Evolutionary conservation across 768 basidiomycete species (phyloP), one percentile per base, ranked within the genome.

Genomic region (Trametes elegans): DNA sequence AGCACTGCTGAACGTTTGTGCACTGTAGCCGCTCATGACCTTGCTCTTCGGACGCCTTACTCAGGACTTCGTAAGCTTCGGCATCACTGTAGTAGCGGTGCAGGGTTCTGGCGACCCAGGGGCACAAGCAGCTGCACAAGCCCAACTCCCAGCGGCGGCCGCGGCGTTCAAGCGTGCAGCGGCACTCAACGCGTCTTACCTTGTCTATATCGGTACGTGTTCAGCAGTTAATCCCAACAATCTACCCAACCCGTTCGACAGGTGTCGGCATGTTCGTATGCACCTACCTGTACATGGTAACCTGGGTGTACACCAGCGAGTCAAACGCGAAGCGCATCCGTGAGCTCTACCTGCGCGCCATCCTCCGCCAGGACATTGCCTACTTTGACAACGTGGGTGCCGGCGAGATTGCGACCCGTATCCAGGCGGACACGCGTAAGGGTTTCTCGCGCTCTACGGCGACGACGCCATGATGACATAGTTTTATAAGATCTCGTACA

Each of bases 321-420:
- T 68, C 85, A 32, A 89, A 86, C 58, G 83, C 93, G 0, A 90
- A 87, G 64, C 83, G 94, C 27, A 79, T 97, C 38, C 83, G 95
- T 27, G 92, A 96, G 72, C 74, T 70, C 13, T 97, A 97, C 68
- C 80, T 97, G 11, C 71, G 78, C 53, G 83, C 93, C 2, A 73
- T 94, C 11, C 75, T 98, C 3, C 84, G 92, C 29, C 95, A 97
- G 65, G 85, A 92, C 59, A 85, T 95, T 59, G 84, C 87, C 10
- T 97, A 82, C 74, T 96, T 96, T 64, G 95, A 98, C 68, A 82
- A 85, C n/a, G 81, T 96, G 46, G 93, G 95, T 38, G 87, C 94
- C 4, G 95, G 95, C 53, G 95, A 97, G 66, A 86, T 98, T n/a
- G 88, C 95, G 0, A 96, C 94, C 9, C 83, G 93, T 38, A 96